A percentile compares a stretch with the other conserved stretches of the same genome.
Evolutionary conservation across 179 eudicot genomes (phyloP).

Genomic region (Spinacia oleracea): DNA sequence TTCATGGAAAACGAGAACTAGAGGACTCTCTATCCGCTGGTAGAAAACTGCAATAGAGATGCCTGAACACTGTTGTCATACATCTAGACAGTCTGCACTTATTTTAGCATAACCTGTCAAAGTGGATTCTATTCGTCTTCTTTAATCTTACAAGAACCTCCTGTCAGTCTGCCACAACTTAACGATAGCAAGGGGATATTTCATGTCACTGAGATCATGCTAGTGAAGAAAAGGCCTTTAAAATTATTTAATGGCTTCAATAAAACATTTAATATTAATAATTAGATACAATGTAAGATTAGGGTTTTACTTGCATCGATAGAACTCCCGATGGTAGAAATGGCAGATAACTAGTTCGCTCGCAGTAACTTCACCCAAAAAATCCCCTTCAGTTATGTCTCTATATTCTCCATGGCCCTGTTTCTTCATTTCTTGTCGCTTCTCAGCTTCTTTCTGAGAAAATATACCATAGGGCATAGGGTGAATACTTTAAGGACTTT

Average conservation of each 20-base stretch:
- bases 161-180: no score
- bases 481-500: conserved; percentile 21
- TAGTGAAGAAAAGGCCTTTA: not conserved
- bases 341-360: conserved; percentile 84
- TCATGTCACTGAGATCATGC: not conserved
- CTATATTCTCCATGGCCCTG: conserved; percentile 95
- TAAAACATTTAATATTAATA: not conserved
- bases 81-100: no score
- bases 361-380: conserved; percentile 91
- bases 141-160: not conserved
- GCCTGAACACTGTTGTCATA: no score
- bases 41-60: no score
- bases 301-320: conserved; percentile 84
- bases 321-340: conserved; percentile 93
- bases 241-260: not conserved
- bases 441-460: conserved; percentile 93
- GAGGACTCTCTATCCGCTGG: no score
- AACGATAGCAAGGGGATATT: not conserved
- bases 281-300: not conserved
- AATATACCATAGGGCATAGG: conserved; percentile 31
- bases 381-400: conserved; percentile 90
- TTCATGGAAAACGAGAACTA: no score
- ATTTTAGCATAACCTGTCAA: no score
- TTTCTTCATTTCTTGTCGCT: conserved; percentile 68
- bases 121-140: not conserved